Evolutionary conservation across 192 early-diverging fungal species (phyloP).

Genomic region (Coemansia sp.): DNA sequence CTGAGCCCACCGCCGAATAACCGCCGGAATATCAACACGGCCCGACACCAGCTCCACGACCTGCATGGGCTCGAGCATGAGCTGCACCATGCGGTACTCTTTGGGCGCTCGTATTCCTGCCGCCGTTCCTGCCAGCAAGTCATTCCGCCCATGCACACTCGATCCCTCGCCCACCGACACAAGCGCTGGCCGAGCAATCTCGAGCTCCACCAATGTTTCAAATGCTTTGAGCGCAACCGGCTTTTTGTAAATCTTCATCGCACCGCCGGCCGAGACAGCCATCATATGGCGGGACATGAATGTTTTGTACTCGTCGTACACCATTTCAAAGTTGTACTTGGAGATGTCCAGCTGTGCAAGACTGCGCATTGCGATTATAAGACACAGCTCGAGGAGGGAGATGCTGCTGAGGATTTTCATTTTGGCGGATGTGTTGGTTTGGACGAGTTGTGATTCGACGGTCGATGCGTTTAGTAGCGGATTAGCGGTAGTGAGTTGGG

Average conservation of each 20-base stretch:
- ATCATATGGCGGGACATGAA: conserved; percentile 68
- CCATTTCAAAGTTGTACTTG: conserved; percentile 92
- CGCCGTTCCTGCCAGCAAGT: conserved; percentile 36
- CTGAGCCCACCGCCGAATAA: conserved; percentile 65
- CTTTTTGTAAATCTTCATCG: conserved; percentile 73
- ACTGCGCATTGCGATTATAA: conserved; percentile 78
- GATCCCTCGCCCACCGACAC: conserved; percentile 1
- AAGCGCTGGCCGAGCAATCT: conserved; percentile 61
- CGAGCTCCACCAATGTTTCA: conserved; percentile 71
- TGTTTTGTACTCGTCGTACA: conserved; percentile 87
- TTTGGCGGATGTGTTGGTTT: conserved; percentile 26
- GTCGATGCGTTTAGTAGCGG: conserved; percentile 11
- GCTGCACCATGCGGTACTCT: conserved; percentile 82
- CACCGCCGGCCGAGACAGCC: conserved; percentile 48
- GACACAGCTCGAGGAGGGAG: conserved; percentile 75
- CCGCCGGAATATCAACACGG: conserved; percentile 62
- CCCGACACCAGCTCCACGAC: conserved; percentile 62
- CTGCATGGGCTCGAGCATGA: conserved; percentile 70
- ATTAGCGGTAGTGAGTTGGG: conserved; percentile 6
- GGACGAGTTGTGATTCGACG: conserved; percentile 39
- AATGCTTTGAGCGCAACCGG: conserved; percentile 87
- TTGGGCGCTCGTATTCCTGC: conserved; percentile 67
- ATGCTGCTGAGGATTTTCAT: conserved; percentile 53
- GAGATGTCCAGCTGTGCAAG: conserved; percentile 63
- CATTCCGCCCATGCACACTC: conserved; percentile 28